Conservation (phyloP, 192 early-diverging fungal genomes). For the Spizellomyces punctatus region DNA sequence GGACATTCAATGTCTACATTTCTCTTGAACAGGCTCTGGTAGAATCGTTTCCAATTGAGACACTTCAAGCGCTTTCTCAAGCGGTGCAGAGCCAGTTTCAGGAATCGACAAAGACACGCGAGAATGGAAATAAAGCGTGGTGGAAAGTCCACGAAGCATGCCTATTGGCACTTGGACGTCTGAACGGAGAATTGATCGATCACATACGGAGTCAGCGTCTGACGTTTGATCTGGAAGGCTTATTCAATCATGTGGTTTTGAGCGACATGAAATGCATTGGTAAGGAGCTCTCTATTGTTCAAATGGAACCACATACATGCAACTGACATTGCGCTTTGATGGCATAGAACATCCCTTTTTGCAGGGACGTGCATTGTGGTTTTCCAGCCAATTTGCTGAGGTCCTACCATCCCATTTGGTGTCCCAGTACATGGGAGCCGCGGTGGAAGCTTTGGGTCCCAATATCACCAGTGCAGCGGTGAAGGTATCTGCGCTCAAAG, state of each 20-base stretch:
- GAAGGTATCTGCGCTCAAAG: constrained; percentile 70
- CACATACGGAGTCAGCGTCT: constrained; percentile 43
- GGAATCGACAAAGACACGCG: constrained; percentile 11
- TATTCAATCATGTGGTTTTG: constrained; percentile 84
- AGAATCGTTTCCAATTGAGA: constrained; percentile 55
- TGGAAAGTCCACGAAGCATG: constrained; percentile 89
- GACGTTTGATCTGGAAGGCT: constrained; percentile 69
- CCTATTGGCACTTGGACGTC: constrained; percentile 74
- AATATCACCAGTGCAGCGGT: constrained; percentile 59
- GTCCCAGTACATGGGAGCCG: constrained; percentile 74
- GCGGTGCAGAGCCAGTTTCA: constrained; percentile 14
- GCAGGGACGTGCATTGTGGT: constrained; percentile 89
- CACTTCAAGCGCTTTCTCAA: constrained; percentile 53
- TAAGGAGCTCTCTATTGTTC: constrained; percentile 18
- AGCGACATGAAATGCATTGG: constrained; percentile 63
- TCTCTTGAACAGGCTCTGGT: constrained; percentile 44
- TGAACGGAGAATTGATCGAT: constrained; percentile 62
- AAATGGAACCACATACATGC: constrained; percentile 1
- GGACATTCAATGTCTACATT: not conserved
- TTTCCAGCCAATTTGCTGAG: constrained; percentile 78
- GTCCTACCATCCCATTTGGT: constrained; percentile 69
- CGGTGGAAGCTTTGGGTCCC: constrained; percentile 67
- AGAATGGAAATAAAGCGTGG: constrained; percentile 19
- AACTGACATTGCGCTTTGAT: not conserved
- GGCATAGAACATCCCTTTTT: constrained; percentile 71